phyloP scores from a whole-genome alignment of 2,329 filamentous ascomycete species.

The Aspergillus fijiensis region DNA sequence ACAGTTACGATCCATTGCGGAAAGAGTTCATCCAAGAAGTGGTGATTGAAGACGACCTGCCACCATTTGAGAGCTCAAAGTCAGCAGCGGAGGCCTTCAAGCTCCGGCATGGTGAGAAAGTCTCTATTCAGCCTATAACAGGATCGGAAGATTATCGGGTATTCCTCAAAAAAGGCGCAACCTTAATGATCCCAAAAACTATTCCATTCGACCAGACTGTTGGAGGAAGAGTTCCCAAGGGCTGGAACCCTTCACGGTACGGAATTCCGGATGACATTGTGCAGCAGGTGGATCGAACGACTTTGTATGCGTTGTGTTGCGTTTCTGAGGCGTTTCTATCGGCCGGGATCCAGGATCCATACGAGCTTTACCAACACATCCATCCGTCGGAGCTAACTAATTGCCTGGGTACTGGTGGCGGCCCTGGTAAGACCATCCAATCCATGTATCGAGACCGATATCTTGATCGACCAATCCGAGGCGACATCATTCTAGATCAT shows the following conservation, averaged over 20 bases:
- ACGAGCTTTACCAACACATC: slow-evolving; percentile 98
- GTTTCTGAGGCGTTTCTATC: slow-evolving; percentile 69
- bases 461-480: slow-evolving; percentile 59
- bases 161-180: slow-evolving; percentile 69
- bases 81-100: slow-evolving; percentile 20
- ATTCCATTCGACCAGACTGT: slow-evolving; percentile 19
- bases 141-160: slow-evolving; percentile 81
- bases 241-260: slow-evolving; percentile 92
- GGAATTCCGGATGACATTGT: slow-evolving; percentile 93
- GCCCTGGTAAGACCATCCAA: slow-evolving; percentile 81
- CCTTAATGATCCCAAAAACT: slow-evolving; percentile 61
- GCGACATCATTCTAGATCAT: slow-evolving; percentile 92
- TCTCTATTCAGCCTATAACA: slow-evolving; percentile 61
- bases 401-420: slow-evolving; percentile 94
- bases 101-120: slow-evolving; percentile 36
- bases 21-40: slow-evolving; percentile 96
- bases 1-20: slow-evolving; percentile 17
- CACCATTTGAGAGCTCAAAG: slow-evolving; percentile 18
- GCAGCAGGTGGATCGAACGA: slow-evolving; percentile 38
- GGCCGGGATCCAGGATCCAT: slow-evolving; percentile 92
- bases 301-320: slow-evolving; percentile 22
- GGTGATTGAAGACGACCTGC: slow-evolving; percentile 65
- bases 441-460: slow-evolving; percentile 97
- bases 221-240: slow-evolving; percentile 60
- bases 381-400: slow-evolving; percentile 96